Base-by-base conservation (phyloP, 306 rosid genomes). In the Hippophae rhamnoides region DNA sequence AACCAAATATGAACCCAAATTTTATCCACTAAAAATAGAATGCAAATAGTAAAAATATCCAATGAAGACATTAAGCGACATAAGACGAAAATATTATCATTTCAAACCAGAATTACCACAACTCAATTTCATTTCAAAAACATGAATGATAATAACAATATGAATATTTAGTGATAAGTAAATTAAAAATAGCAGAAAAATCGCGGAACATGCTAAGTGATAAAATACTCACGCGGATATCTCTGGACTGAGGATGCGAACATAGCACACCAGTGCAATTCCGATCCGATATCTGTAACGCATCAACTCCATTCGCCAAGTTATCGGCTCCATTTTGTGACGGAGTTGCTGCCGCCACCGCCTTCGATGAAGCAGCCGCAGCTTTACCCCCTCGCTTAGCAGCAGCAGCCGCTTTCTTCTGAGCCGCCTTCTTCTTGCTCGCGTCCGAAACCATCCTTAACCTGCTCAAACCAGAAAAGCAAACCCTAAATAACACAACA, bases 341-440 rank as follows among this genome's bases (percentile, higher is more conserved):
- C 71, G 53, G 68, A 7, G 73, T 70, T 7, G 78, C 64, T 47
- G 78, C 61, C 23, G 81, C 66, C 31, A 77, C 82, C 0, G 99
- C 83, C 0, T 88, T 78, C 42, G 89, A 72, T 0, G 84, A 63
- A 31, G 38, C 38, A 7, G 82, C 72, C 7, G 77, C 74, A 0
- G 83, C 86, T 66, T 93, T 93, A 9, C 90, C 97, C 25, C 99
- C 99, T 62, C 99, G 78, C 90, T 86, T 88, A 7, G 99, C 99
- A 27, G 94, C 97, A 5, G 99, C 97, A 6, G 99, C 99, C 1
- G 90, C 97, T 77, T 93, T 93, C 86, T 93, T 93, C 86, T 93
- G 97, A 0, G 97, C 97, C 31, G 82, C 97, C 72, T 93, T 93
- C 88, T 88, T 93, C 86, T 93, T 93, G 77, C 97, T 93, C 41